Evolutionary conservation across 345 rosid genomes (phyloP).

Genomic region (Conringia planisiliqua): DNA sequence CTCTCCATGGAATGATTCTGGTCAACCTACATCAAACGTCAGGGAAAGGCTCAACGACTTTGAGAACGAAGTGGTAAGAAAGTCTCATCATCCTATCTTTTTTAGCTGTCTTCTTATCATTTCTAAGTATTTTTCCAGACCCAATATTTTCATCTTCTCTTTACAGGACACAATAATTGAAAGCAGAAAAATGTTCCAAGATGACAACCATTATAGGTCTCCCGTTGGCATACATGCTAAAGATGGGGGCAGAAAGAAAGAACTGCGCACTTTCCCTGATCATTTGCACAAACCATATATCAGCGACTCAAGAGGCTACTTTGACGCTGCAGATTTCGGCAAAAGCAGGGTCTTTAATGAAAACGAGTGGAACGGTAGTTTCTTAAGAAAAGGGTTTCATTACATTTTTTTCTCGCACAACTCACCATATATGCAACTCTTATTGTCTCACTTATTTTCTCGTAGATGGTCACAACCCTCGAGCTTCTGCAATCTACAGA

Average conservation of each 20-base stretch:
- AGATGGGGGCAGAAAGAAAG: constrained; percentile 30
- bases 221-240: constrained; percentile 33
- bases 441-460: constrained; percentile 4
- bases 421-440: constrained; percentile 9
- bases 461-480: constrained; percentile 1
- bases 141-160: neutral
- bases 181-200: constrained; percentile 38
- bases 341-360: constrained; percentile 18
- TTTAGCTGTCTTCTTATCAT: constrained; percentile 5
- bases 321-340: constrained; percentile 19
- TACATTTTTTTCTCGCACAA: constrained; percentile 5
- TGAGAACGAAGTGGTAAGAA: constrained; percentile 52
- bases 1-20: constrained; percentile 42
- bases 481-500: neutral
- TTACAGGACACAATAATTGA: constrained; percentile 54
- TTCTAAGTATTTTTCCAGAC: neutral
- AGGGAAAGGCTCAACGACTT: constrained; percentile 33
- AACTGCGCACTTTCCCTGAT: constrained; percentile 26
- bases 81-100: constrained; percentile 10
- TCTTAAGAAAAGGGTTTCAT: neutral
- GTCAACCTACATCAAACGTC: constrained; percentile 34
- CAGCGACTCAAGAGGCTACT: constrained; percentile 36
- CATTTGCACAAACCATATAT: constrained; percentile 30
- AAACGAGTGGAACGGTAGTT: constrained; percentile 53
- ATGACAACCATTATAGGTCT: constrained; percentile 33